Evolutionary conservation across 2,329 filamentous ascomycete species (phyloP).

Genomic region (Huntiella abstrusa): DNA sequence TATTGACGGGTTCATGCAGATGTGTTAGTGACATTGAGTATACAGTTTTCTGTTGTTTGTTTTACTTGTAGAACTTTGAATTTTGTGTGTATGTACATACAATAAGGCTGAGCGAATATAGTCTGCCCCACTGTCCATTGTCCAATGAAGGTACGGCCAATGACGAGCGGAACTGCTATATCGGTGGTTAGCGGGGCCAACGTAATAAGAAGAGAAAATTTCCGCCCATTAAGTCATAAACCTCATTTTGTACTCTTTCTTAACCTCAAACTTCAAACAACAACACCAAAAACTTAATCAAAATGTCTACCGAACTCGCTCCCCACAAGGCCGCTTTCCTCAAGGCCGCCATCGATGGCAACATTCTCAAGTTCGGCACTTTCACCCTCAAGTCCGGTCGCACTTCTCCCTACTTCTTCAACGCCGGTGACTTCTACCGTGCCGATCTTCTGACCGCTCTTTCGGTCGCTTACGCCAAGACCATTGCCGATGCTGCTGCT

Average conservation of each 20-base stretch:
- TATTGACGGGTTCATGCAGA: background rate
- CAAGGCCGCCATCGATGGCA: constrained; percentile 44
- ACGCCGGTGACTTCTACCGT: constrained; percentile 77
- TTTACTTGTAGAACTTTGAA: too few species aligned
- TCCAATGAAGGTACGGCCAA: too few species aligned
- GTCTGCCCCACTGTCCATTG: too few species aligned
- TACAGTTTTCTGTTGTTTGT: background rate
- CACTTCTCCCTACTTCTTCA: constrained; percentile 92
- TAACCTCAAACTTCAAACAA: background rate
- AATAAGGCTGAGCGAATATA: too few species aligned
- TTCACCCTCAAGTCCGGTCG: constrained; percentile 88
- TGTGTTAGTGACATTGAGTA: background rate
- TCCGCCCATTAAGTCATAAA: background rate
- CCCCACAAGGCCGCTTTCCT: constrained; percentile 58
- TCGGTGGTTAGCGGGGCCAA: constrained; percentile 1
- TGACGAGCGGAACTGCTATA: background rate
- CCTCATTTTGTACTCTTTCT: background rate
- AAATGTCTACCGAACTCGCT: constrained; percentile 28
- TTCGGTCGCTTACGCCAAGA: constrained; percentile 59
- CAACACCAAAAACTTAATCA: constrained; percentile 9
- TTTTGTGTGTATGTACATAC: too few species aligned
- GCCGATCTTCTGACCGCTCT: constrained; percentile 61
- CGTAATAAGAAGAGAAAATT: constrained; percentile 1
- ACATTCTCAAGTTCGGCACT: constrained; percentile 61
- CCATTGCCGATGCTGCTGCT: constrained; percentile 31